Percentiles rank a stretch among this genome's conserved stretches.
Evolutionary conservation across 305 asterid genomes (phyloP).

Genomic region (Nicotiana rustica): DNA sequence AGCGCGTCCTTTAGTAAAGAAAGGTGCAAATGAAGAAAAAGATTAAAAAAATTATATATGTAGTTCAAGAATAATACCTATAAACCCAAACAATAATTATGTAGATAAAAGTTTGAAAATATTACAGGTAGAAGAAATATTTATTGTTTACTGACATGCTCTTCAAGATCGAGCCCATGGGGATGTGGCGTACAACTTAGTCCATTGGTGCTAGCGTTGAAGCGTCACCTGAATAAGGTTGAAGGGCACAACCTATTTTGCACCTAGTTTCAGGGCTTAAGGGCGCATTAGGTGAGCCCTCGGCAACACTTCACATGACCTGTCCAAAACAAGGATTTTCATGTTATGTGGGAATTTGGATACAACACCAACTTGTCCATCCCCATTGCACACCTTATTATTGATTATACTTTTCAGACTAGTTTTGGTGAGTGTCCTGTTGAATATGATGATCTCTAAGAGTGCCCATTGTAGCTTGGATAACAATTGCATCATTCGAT

Average conservation of each 20-base stretch:
- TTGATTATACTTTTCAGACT: neutral
- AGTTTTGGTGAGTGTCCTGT: neutral
- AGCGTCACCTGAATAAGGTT: neutral
- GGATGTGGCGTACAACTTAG: neutral
- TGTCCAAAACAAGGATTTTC: no score
- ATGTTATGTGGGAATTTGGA: no score
- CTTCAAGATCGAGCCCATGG: neutral
- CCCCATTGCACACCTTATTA: no score
- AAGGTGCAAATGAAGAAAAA: no score
- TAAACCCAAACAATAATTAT: no score
- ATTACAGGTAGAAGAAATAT: neutral
- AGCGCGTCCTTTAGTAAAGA: neutral
- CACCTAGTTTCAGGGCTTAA: neutral
- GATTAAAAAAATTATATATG: neutral
- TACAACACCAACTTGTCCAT: no score
- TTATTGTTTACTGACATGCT: neutral
- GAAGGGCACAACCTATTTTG: neutral
- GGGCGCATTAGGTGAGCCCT: neutral
- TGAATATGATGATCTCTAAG: neutral
- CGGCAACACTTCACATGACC: neutral
- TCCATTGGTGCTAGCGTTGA: neutral
- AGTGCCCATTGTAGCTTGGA: neutral
- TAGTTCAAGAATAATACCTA: neutral
- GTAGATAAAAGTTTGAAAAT: no score
- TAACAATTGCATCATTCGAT: neutral